Percentiles rank a stretch among this genome's conserved stretches.
phyloP scores from a whole-genome alignment of 306 rosid species.

The Myrica gale region DNA sequence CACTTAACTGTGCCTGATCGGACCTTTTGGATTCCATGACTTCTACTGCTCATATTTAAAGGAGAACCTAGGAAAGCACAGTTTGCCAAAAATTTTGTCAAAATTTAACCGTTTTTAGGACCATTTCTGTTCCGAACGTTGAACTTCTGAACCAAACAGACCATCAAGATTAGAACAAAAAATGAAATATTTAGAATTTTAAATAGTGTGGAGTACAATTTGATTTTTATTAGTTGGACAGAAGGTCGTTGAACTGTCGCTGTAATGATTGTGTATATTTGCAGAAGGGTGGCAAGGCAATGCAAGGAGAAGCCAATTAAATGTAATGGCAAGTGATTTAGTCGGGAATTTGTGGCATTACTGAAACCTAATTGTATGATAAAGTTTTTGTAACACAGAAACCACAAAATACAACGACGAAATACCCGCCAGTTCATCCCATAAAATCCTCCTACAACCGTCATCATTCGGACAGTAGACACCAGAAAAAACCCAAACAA shows the following conservation, averaged over 20 bases:
- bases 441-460: too few relatives aligned
- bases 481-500: too few relatives aligned
- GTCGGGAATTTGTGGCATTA: too few relatives aligned
- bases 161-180: background rate
- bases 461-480: too few relatives aligned
- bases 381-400: background rate
- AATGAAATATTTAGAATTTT: background rate
- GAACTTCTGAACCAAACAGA: background rate
- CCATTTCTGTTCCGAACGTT: background rate
- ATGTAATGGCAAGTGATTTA: constrained; percentile 37
- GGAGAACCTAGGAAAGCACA: background rate
- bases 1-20: background rate
- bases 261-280: constrained; percentile 23
- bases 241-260: background rate
- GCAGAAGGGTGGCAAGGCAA: constrained; percentile 43
- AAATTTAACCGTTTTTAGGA: background rate
- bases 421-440: too few relatives aligned
- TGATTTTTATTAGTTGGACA: background rate
- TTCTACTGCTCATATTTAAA: background rate
- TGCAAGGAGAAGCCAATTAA: constrained; percentile 29
- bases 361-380: background rate
- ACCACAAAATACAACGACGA: background rate
- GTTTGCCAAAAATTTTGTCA: too few relatives aligned
- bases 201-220: background rate
- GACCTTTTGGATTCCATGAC: constrained; percentile 4